A percentile compares a stretch with the other conserved stretches of the same genome.
phyloP scores from a whole-genome alignment of 768 basidiomycete species.

The Boletus huronensis region DNA sequence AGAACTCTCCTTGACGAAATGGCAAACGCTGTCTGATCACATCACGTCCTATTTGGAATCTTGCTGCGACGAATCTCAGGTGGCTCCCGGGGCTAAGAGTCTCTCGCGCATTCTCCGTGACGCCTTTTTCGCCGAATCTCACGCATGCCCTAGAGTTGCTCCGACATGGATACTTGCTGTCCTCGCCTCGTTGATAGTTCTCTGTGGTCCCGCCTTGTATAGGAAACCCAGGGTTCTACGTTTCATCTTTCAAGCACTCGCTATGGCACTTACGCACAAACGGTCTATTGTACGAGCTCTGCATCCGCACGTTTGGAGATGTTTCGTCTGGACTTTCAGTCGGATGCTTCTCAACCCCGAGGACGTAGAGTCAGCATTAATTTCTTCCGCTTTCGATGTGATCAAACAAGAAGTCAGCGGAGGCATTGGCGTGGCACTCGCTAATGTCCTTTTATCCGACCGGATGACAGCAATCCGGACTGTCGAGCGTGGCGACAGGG shows the following conservation, averaged over 20 bases:
- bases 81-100: neutral
- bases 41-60: slow-evolving; percentile 27
- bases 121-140: slow-evolving; percentile 27
- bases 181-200: slow-evolving; percentile 45
- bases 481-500: slow-evolving; percentile 16
- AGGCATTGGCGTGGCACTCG: slow-evolving; percentile 43
- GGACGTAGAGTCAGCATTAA: slow-evolving; percentile 22
- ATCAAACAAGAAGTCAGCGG: slow-evolving; percentile 46
- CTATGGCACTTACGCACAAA: slow-evolving; percentile 32
- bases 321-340: slow-evolving; percentile 55
- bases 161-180: slow-evolving; percentile 45
- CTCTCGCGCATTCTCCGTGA: slow-evolving; percentile 28
- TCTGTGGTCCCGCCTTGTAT: slow-evolving; percentile 45
- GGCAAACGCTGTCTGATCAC: slow-evolving; percentile 24
- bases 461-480: neutral
- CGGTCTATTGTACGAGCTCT: slow-evolving; percentile 36
- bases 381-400: slow-evolving; percentile 38
- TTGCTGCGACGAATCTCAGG: slow-evolving; percentile 9
- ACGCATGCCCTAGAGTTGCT: slow-evolving; percentile 19
- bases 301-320: slow-evolving; percentile 48
- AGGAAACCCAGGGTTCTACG: slow-evolving; percentile 36
- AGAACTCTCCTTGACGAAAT: slow-evolving; percentile 30
- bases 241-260: slow-evolving; percentile 37
- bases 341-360: slow-evolving; percentile 32
- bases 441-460: slow-evolving; percentile 36